Percentiles rank a stretch among this genome's conserved stretches.
Evolutionary conservation across 345 rosid species (phyloP).

Genomic region (Brassica rapa): DNA sequence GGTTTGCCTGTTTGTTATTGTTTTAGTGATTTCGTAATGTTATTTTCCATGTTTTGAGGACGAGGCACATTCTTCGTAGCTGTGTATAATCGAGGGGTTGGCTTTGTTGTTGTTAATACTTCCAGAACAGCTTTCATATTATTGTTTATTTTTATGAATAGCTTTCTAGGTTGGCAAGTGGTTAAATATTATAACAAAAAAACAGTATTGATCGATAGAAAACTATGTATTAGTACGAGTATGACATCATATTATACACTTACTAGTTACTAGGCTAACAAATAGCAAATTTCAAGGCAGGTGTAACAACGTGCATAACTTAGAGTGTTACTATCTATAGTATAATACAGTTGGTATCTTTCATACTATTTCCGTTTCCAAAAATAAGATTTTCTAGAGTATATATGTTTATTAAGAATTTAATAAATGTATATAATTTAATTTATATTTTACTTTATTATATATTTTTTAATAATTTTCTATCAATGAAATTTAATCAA

Average conservation of each 20-base stretch:
- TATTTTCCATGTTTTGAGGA: background rate
- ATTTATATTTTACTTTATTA: too few relatives aligned
- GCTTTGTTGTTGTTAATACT: constrained; percentile 2
- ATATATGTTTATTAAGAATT: too few relatives aligned
- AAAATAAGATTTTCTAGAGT: too few relatives aligned
- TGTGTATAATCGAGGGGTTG: constrained; percentile 18
- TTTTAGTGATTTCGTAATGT: background rate
- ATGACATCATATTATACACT: too few relatives aligned
- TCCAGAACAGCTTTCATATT: background rate
- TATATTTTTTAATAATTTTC: too few relatives aligned
- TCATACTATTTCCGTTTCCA: too few relatives aligned
- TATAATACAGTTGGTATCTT: background rate
- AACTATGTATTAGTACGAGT: background rate
- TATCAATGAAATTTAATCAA: too few relatives aligned
- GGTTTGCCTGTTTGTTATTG: background rate
- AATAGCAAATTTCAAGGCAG: too few relatives aligned
- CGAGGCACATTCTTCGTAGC: constrained; percentile 15
- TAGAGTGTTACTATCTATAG: background rate
- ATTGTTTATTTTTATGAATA: background rate
- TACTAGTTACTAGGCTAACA: too few relatives aligned
- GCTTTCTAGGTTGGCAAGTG: background rate
- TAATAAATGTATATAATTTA: too few relatives aligned
- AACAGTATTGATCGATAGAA: background rate
- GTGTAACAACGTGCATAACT: too few relatives aligned
- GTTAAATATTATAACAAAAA: background rate